Evolutionary conservation across 2,329 filamentous ascomycete genomes (phyloP).

Genomic region (Metarhizium guizhouense): DNA sequence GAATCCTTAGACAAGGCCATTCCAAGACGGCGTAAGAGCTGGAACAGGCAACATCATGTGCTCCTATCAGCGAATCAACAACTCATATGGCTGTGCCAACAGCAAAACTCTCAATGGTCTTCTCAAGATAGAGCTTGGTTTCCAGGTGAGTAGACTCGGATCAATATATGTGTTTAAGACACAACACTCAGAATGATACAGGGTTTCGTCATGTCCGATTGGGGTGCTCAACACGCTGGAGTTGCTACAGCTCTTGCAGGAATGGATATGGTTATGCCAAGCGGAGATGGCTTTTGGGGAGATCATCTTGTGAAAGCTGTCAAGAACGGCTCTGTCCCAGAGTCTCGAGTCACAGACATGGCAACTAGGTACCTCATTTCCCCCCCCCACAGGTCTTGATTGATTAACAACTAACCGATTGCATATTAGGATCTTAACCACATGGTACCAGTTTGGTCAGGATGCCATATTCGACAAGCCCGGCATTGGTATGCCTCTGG

Average conservation of each 20-base stretch:
- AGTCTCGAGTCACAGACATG: conserved; percentile 53
- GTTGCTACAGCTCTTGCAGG: conserved; percentile 54
- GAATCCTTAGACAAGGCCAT: conserved; percentile 40
- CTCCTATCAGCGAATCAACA: conserved; percentile 64
- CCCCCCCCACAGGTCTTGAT: no score
- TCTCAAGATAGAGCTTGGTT: conserved; percentile 52
- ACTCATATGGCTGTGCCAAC: conserved; percentile 63
- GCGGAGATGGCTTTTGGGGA: conserved; percentile 30
- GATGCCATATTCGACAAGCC: conserved; percentile 36
- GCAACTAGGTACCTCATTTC: conserved; percentile 29
- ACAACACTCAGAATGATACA: conserved; percentile 14
- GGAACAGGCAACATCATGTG: conserved; percentile 51
- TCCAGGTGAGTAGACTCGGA: conserved; percentile 27
- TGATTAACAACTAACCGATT: background rate
- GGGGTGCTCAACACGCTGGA: conserved; percentile 57
- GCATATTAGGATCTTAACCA: conserved; percentile 32
- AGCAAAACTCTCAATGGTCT: conserved; percentile 58
- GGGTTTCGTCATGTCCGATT: conserved; percentile 61
- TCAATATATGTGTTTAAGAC: background rate
- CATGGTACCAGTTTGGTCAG: conserved; percentile 49
- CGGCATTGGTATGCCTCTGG: conserved; percentile 41
- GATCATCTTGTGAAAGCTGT: conserved; percentile 50
- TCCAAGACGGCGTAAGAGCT: conserved; percentile 56
- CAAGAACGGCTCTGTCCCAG: conserved; percentile 48
- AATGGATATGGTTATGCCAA: conserved; percentile 64